These are phyloP conservation scores for Starmerella riodocensis DNA, from an alignment of 805 yeast genomes.

Conservation along the genomic window DNA sequence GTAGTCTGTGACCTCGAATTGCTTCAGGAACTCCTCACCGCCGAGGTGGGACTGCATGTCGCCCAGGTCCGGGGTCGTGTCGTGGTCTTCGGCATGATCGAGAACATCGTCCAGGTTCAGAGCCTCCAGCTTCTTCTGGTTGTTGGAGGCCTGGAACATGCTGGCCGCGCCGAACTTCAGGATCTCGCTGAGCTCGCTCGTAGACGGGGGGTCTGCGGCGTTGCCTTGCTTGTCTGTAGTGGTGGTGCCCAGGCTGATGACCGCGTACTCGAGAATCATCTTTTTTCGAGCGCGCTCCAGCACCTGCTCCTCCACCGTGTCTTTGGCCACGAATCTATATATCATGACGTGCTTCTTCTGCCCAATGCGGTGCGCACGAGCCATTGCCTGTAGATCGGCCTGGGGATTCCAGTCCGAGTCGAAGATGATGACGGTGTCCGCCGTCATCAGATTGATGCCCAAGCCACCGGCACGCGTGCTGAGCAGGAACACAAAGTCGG, in stretches of 20 bases:
- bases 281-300: conserved; percentile 92
- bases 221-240: conserved; percentile 49
- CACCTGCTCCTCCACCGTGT: conserved; percentile 95
- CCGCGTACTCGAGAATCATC: conserved; percentile 97
- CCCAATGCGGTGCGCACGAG: conserved; percentile 98
- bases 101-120: conserved; percentile 91
- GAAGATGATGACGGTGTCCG: conserved; percentile 92
- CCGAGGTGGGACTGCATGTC: conserved; percentile 78
- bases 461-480: conserved; percentile 98
- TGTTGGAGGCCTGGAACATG: conserved; percentile 91
- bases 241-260: conserved; percentile 90
- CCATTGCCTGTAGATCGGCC: conserved; percentile 97
- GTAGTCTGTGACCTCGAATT: conserved; percentile 95
- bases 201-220: conserved; percentile 37
- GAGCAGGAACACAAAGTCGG: conserved; percentile 77
- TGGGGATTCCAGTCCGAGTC: conserved; percentile 96
- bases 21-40: conserved; percentile 92
- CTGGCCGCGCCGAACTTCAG: conserved; percentile 96
- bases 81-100: conserved; percentile 93
- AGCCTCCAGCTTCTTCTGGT: conserved; percentile 89
- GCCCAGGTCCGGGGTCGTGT: conserved; percentile 90
- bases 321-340: conserved; percentile 92
- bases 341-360: conserved; percentile 97
- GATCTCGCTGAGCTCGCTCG: conserved; percentile 81
- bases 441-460: conserved; percentile 97